Evolutionary conservation across 495 filamentous ascomycete species (phyloP), one percentile per base, ranked within the genome.

Genomic region (Aspergillus mulundensis): DNA sequence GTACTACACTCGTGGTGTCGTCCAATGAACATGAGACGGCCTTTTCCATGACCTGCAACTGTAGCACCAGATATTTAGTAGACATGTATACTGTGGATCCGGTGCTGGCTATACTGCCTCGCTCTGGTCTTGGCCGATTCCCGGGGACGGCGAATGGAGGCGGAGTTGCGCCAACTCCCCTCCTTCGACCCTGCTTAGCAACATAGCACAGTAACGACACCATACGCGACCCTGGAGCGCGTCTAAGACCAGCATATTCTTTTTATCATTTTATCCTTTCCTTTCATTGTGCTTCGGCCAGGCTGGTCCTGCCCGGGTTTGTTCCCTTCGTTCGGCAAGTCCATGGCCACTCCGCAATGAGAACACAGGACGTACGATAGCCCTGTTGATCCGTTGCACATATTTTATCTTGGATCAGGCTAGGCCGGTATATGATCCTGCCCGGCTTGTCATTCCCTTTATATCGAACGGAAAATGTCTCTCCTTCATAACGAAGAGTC

Each of bases 401-500:
- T 56, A 43, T 18, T n/a, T 23, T 49, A 39, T 28, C 34, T n/a
- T 34, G 43, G 53, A 41, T 47, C 46, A 53, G 20, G 46, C 23
- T 14, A 16, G 19, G 15, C 23, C n/a, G 12, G n/a, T 48, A 25
- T 50, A 44, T 45, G 19, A 25, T 24, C 19, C 38, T 54, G 20
- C 25, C 11, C 39, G n/a, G 21, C 7, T 56, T 42, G 18, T 34
- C 38, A 38, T 25, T 47, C 24, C 25, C 43, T 30, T 56, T 18
- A 14, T 34, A 36, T 20, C 38, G 20, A 12, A 20, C 24, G 3
- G 57, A 73, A 64, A 23, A 97, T 97, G 94, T 95, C 93, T 62
- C 82, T 97, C 65, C 87, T 97, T 53, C 90, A 96, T 70, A 91
- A 95, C 58, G 93, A 97, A 83, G 93, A 97, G 91, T 96, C 86